Evolutionary conservation across 495 filamentous ascomycete species (phyloP).

Genomic region (Schizothecium vesticola): DNA sequence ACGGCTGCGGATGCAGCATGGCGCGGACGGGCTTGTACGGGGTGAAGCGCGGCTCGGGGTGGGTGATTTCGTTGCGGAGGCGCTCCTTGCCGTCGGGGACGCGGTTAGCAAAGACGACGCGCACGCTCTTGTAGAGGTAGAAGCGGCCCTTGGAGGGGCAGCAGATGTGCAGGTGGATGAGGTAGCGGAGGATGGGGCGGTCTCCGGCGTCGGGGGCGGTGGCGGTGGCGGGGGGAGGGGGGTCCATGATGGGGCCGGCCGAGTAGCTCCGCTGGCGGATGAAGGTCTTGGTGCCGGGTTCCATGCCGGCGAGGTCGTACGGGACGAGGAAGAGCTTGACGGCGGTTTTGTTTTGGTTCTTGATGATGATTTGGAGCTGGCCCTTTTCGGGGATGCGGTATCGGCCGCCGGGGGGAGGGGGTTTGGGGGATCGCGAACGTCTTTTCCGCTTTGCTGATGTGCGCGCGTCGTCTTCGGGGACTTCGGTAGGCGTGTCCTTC

Average conservation of each 20-base stretch:
- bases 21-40: constrained; percentile 67
- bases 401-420: constrained; percentile 67
- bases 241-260: constrained; percentile 74
- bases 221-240: constrained; percentile 18
- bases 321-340: constrained; percentile 94
- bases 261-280: constrained; percentile 93
- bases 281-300: constrained; percentile 91
- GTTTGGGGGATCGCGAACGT: constrained; percentile 63
- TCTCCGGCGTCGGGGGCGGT: constrained; percentile 42
- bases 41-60: constrained; percentile 81
- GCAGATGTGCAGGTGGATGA: constrained; percentile 92
- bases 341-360: constrained; percentile 93
- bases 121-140: constrained; percentile 85
- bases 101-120: constrained; percentile 95
- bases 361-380: constrained; percentile 94
- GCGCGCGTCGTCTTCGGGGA: constrained; percentile 34
- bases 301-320: constrained; percentile 95
- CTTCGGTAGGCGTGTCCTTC: constrained; percentile 21
- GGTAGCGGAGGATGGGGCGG: constrained; percentile 79
- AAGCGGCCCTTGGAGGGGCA: constrained; percentile 77
- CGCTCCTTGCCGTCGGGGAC: constrained; percentile 96
- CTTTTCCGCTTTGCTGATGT: constrained; percentile 48
- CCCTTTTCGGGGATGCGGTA: constrained; percentile 95
- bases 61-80: constrained; percentile 82
- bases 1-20: constrained; percentile 32